Percentiles rank a stretch among this genome's conserved stretches.
Conservation (phyloP, 2,329 filamentous ascomycete genomes). For the Aureobasidium pullulans region DNA sequence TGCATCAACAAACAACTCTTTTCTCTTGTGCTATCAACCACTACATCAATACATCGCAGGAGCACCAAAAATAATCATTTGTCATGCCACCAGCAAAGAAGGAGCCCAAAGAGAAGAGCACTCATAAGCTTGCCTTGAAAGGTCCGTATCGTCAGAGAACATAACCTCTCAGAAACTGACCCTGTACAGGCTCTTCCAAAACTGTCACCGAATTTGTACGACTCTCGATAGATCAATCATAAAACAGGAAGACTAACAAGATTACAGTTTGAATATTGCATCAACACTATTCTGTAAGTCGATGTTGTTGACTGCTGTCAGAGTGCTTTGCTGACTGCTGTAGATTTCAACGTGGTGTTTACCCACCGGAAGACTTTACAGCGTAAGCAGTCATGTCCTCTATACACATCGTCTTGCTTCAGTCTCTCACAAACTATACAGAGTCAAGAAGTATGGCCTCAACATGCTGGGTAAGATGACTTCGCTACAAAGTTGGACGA, state of each 20-base stretch:
- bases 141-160: constrained; percentile 43
- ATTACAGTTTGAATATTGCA: constrained; percentile 85
- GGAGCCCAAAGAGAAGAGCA: constrained; percentile 60
- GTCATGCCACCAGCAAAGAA: constrained; percentile 11
- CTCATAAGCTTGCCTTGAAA: constrained; percentile 89
- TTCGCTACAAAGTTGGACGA: constrained; percentile 4
- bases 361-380: constrained; percentile 94
- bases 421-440: constrained; percentile 21
- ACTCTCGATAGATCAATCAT: background rate
- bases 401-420: background rate
- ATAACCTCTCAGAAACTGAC: constrained; percentile 3
- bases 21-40: background rate
- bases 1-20: constrained; percentile 9
- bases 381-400: constrained; percentile 50
- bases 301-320: no score
- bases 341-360: constrained; percentile 74
- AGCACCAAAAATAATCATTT: background rate
- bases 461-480: constrained; percentile 72
- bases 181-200: constrained; percentile 58
- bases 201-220: constrained; percentile 90
- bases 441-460: constrained; percentile 97
- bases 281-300: constrained; percentile 84
- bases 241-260: background rate
- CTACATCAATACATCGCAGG: background rate
- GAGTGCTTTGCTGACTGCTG: background rate